A percentile compares a stretch with the other conserved stretches of the same genome.
phyloP scores from a whole-genome alignment of 805 yeast species.

The Saccharomycopsis babjevae region DNA sequence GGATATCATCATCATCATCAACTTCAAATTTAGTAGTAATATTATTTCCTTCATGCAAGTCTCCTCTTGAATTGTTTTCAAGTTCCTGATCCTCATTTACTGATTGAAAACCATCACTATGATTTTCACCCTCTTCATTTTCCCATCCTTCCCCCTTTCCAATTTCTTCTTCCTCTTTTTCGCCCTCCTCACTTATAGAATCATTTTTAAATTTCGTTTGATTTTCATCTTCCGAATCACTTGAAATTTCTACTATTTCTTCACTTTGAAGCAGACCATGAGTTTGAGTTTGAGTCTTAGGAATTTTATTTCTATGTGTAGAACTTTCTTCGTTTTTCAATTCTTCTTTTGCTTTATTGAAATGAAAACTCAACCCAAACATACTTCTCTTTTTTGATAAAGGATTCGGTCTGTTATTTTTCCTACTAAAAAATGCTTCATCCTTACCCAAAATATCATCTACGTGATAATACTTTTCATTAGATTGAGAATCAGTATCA shows the following conservation, averaged over 20 bases:
- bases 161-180: background rate
- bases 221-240: background rate
- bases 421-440: background rate
- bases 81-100: background rate
- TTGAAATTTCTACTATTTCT: background rate
- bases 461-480: background rate
- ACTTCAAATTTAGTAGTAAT: background rate
- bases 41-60: background rate
- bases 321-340: background rate
- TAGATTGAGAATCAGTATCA: background rate
- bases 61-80: background rate
- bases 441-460: background rate
- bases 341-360: background rate
- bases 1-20: background rate
- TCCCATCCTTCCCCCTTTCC: background rate
- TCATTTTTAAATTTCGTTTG: background rate
- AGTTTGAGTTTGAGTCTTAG: background rate
- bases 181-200: background rate
- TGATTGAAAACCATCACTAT: background rate
- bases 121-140: background rate
- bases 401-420: background rate
- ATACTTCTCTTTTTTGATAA: background rate
- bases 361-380: background rate
- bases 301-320: background rate
- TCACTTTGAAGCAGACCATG: background rate